Base-by-base conservation (phyloP, 2,329 filamentous ascomycete genomes). In the Fusarium transvaalense region DNA sequence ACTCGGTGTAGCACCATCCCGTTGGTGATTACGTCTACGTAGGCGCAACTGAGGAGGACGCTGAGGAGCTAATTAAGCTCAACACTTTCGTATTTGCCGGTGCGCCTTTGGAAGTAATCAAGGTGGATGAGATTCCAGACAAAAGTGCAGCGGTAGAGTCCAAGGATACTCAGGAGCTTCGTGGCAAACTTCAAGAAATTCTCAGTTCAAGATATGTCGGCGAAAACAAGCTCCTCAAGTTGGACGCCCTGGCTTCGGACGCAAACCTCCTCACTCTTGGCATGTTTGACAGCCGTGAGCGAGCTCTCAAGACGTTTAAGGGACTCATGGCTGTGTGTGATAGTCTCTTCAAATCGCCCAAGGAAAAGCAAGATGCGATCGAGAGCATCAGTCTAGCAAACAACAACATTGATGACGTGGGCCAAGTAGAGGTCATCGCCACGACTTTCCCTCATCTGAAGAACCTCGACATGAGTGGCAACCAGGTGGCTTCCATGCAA, bases 291-390 rank as follows among this genome's bases (percentile, higher is more conserved):
- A 88, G 83, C 61, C 87, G 86, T 61, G 88, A 90, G 5, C 90
- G 89, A 2, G 89, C 92, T 45, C 87, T 91, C 67, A 99, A 97
- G 78, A 92, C 97, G 66, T 97, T 98, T 81, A 92, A 92, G 53
- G 95, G 92, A 2, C 84, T 98, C 65, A 97, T 98, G 92, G 89
- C 88, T 61, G 89, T 97, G 46, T 94, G 92, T 77, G 90, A 97
- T 54, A 83, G 88, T 64, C 86, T 91, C 19, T 97, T 97, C 82
- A 89, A 91, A 70, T 90, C 86, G 3, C 76, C 86, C 14, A 84
- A 90, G 63, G 89, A 91, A 50, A 94, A 94, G 78, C 87, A 89
- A 50, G 90, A 94, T 46, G 91, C 91, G 6, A 91, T 99, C 48
- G 83, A 91, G 68, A 95, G 93, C 75, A 90, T 98, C 73, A 92